phyloP scores from a whole-genome alignment of 148 eudicot species.

The Cornus controversa region DNA sequence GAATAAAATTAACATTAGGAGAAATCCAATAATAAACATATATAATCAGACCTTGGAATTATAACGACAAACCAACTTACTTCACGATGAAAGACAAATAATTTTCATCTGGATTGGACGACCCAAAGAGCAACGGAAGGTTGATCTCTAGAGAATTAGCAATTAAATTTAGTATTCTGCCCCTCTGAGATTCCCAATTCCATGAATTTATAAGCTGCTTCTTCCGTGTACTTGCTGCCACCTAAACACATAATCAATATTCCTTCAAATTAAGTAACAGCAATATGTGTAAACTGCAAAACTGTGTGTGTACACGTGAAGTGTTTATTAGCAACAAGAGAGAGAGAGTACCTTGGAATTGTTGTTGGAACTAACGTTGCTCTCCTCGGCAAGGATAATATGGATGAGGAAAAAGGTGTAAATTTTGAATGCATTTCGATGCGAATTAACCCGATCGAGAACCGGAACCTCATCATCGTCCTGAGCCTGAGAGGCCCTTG shows the following conservation, averaged over 20 bases:
- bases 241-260: slow-evolving; percentile 34
- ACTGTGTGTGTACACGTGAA: neutral
- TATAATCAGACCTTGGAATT: neutral
- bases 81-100: slow-evolving; percentile 80
- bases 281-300: neutral
- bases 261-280: slow-evolving; percentile 1
- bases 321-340: neutral
- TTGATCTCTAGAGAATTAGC: slow-evolving; percentile 93
- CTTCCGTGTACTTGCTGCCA: slow-evolving; percentile 61
- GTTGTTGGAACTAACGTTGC: slow-evolving; percentile 27
- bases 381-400: slow-evolving; percentile 61
- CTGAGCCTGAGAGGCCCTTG: slow-evolving; percentile 27
- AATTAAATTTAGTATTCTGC: slow-evolving; percentile 62
- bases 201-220: slow-evolving; percentile 69
- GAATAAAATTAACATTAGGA: neutral
- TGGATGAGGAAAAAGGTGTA: slow-evolving; percentile 79
- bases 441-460: slow-evolving; percentile 62
- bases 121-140: slow-evolving; percentile 84
- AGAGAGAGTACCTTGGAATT: slow-evolving; percentile 47
- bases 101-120: slow-evolving; percentile 84
- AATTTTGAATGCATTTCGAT: slow-evolving; percentile 80
- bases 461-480: slow-evolving; percentile 28
- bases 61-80: slow-evolving; percentile 42
- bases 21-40: slow-evolving; percentile 6
- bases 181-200: slow-evolving; percentile 92